Evolutionary conservation across 306 rosid genomes (phyloP), one percentile per base, ranked within the genome.

Genomic region (Carpinus viminea): DNA sequence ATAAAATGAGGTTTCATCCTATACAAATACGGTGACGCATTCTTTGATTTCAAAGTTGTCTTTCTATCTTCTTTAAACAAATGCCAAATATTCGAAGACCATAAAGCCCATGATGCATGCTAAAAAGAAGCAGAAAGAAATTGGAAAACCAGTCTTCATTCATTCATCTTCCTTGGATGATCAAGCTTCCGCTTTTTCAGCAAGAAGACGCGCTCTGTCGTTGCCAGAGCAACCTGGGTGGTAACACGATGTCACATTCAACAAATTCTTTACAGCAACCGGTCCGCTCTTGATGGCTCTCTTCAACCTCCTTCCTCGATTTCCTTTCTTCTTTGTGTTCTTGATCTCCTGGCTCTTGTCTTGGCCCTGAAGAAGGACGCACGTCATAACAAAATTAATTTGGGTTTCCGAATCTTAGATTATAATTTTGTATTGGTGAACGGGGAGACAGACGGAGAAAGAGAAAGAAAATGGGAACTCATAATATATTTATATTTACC

Each of bases 181-280:
- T 89, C 83, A 84, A 11, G 80, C 77, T 6, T 52, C 55, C 68
- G 86, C 17, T 86, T 89, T 89, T 77, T 61, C 70, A 48, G 72
- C 34, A n/a, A 87, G 61, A 70, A 81, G 74, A 55, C 41, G 75
- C 47, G 28, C 70, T 86, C 86, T 84, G 8, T 88, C 86, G 0
- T 76, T 51, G 21, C 89, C 83, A 7, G 92, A 36, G 75, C 86
- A 79, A 12, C 83, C 75, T 72, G 86, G 78, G 64, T 85, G 53
- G 68, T 93, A 93, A 76, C 89, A 89, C 3, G 93, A 85, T 61
- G 75, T 85, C 69, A 87, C 84, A 26, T 85, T 84, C 54, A 93
- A 41, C 17, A 89, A 77, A 53, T 83, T 87, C 90, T 51, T 93
- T 72, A 90, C 74, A 4, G 84, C 78, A 43, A 68, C 76, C 18